These are phyloP conservation scores for Phytophthora niederhauseri DNA, from an alignment of 352 stramenopile species.

Conservation along the genomic window DNA sequence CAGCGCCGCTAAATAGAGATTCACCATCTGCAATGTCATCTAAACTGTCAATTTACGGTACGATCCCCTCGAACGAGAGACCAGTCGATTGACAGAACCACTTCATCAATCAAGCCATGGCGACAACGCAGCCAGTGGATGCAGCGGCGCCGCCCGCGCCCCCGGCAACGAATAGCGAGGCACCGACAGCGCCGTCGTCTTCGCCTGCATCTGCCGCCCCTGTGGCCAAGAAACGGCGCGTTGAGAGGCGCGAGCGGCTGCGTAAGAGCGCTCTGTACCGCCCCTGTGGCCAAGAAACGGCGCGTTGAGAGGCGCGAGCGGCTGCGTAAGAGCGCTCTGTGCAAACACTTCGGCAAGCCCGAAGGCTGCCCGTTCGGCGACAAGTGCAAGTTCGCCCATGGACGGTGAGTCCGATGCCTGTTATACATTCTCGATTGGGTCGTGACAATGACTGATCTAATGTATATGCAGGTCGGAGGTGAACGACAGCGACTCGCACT, in stretches of 20 bases:
- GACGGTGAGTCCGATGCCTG: conserved; percentile 38
- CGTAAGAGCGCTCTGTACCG: conserved; percentile 77
- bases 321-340: conserved; percentile 80
- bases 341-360: conserved; percentile 88
- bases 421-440: neutral
- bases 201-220: conserved; percentile 17
- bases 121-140: conserved; percentile 13
- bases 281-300: conserved; percentile 58
- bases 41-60: neutral
- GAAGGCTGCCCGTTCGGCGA: conserved; percentile 74
- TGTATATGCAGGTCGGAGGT: conserved; percentile 47
- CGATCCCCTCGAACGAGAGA: neutral
- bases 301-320: conserved; percentile 65
- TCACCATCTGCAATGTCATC: neutral
- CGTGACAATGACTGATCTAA: conserved; percentile 2
- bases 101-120: conserved; percentile 7
- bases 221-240: conserved; percentile 63
- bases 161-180: conserved; percentile 3
- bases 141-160: conserved; percentile 4
- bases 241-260: conserved; percentile 67
- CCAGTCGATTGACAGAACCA: neutral
- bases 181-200: conserved; percentile 2
- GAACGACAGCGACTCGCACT: conserved; percentile 55
- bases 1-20: conserved; percentile 20
- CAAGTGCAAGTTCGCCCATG: conserved; percentile 87